Evolutionary conservation across 108 stramenopile genomes (phyloP).

Genomic region (Nitzschia inconspicua): DNA sequence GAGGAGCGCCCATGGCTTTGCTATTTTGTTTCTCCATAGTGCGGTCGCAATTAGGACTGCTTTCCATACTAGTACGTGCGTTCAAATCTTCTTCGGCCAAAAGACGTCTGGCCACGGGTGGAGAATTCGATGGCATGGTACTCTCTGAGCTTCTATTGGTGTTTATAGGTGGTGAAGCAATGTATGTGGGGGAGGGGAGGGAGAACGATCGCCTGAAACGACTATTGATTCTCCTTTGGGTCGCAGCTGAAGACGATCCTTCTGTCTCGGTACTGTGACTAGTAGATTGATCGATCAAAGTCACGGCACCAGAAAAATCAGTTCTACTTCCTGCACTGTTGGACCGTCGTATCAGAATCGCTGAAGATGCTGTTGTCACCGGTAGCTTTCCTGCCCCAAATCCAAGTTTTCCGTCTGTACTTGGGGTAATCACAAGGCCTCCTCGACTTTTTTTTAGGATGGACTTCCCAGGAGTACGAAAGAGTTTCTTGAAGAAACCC

Average conservation of each 20-base stretch:
- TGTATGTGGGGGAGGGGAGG: no score
- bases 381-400: no score
- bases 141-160: not conserved
- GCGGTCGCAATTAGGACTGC: not conserved
- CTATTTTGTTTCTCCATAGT: not conserved
- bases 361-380: no score
- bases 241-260: not conserved
- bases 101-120: not conserved
- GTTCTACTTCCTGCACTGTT: conserved; percentile 3
- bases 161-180: no score
- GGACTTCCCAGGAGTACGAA: conserved; percentile 7
- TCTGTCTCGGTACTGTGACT: not conserved
- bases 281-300: not conserved
- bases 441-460: no score
- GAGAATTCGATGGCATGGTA: not conserved
- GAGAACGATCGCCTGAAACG: not conserved
- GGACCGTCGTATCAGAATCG: no score
- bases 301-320: conserved; percentile 2
- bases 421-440: no score
- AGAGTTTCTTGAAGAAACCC: conserved; percentile 6
- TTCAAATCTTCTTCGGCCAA: not conserved
- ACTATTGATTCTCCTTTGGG: not conserved
- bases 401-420: no score
- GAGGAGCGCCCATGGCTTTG: not conserved
- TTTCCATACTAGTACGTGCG: not conserved